Base-by-base conservation (phyloP, 768 basidiomycete genomes). In the Suillus subluteus region DNA sequence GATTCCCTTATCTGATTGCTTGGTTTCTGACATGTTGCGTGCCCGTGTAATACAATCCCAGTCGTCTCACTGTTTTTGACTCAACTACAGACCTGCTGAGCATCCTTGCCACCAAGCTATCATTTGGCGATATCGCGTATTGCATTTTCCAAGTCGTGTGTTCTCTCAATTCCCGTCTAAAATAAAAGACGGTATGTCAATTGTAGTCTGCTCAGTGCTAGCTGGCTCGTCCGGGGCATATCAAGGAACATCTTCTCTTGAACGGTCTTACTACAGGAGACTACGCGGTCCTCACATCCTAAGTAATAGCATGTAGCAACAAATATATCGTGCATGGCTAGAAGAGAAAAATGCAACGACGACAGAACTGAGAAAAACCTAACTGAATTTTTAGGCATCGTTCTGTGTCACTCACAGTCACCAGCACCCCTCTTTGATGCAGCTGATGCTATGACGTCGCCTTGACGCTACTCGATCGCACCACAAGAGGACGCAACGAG, bases 401-500 rank as follows among this genome's bases (percentile, higher is more conserved):
- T 32, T 32, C 37, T 37, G 3, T 32, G 32, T 32, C 32, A 32
- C 32, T 32, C 32, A n/a, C n/a, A n/a, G n/a, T n/a, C n/a, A 32
- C 32, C 32, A 32, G 32, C 4, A 37, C 5, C 23, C 12, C 48
- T 13, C 32, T 6, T 35, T 18, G 62, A 48, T 35, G 7, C 40
- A 18, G 30, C 16, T 54, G 40, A 30, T n/a, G 41, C 35, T 71
- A 75, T 12, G 73, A 65, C 6, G 6, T 35, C 35, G 35, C 6
- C 35, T 30, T 12, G 73, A 65, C 83, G 67, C 85, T 86, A 65
- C 81, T 84, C 38, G 90, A 73, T 38, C 89, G 79, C n/a, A 95
- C 91, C 21, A 96, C 95, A 52, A 98, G 84, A 1, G 96, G 94
- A 13, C 96, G 80, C 55, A 97, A 82, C 16, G 94, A 92, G 0